Conservation (phyloP, 345 rosid genomes). For the Viola odorata region DNA sequence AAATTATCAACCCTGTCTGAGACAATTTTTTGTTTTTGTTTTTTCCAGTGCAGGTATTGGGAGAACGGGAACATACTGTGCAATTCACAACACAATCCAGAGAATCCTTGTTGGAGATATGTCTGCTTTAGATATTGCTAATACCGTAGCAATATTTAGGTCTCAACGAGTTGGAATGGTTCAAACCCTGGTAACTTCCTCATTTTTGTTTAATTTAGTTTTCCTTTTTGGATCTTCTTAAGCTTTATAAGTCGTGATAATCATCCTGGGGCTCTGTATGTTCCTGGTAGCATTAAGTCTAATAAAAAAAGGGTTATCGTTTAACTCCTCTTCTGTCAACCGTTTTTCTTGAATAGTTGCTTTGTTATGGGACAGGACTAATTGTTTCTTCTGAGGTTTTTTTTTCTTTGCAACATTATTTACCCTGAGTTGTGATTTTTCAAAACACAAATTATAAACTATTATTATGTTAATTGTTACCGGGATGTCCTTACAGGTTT, state of each 20-base stretch:
- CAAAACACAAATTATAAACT: too few relatives aligned
- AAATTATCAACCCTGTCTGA: conserved; percentile 20
- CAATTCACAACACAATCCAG: conserved; percentile 89
- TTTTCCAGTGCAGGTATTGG: conserved; percentile 92
- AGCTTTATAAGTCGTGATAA: neutral
- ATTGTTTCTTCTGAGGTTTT: too few relatives aligned
- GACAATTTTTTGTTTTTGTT: conserved; percentile 16
- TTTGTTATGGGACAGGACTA: too few relatives aligned
- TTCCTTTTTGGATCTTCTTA: conserved; percentile 1
- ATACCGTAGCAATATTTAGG: conserved; percentile 59
- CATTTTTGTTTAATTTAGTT: neutral
- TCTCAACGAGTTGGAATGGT: conserved; percentile 93
- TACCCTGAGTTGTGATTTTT: too few relatives aligned
- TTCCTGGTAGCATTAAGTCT: neutral
- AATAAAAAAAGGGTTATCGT: too few relatives aligned
- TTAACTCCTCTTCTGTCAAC: too few relatives aligned
- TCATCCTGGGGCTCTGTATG: neutral
- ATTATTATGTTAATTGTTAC: too few relatives aligned
- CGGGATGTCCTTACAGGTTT: too few relatives aligned
- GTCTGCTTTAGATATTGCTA: conserved; percentile 73
- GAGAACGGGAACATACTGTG: conserved; percentile 92
- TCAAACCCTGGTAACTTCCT: conserved; percentile 68
- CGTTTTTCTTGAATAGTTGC: too few relatives aligned
- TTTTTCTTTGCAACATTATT: too few relatives aligned
- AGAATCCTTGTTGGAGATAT: conserved; percentile 80